Percentiles rank a stretch among this genome's conserved stretches.
Evolutionary conservation across 441 rosid genomes (phyloP).

Genomic region (Syzygium syzygioides): DNA sequence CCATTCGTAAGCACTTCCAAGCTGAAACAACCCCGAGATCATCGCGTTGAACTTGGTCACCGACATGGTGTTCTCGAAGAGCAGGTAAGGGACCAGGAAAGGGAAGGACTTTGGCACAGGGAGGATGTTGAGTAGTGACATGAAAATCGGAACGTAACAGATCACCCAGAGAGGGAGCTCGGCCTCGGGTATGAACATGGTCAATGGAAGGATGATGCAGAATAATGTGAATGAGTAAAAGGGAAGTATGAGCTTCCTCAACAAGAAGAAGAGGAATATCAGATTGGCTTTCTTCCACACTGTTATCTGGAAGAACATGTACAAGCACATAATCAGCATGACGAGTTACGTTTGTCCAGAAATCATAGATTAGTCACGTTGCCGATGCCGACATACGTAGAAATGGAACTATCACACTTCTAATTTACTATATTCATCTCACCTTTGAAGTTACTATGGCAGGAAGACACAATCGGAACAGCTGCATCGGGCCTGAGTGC

Average conservation of each 20-base stretch:
- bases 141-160: conserved; percentile 72
- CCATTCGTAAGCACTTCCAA: conserved; percentile 94
- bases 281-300: conserved; percentile 66
- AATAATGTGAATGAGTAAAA: conserved; percentile 92
- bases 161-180: conserved; percentile 87
- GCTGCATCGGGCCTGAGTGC: conserved; percentile 99
- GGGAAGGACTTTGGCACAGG: conserved; percentile 84
- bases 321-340: not conserved
- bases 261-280: conserved; percentile 80
- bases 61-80: conserved; percentile 94
- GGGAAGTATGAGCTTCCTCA: conserved; percentile 84
- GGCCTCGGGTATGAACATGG: conserved; percentile 92
- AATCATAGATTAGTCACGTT: not conserved
- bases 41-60: conserved; percentile 95
- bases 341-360: not conserved
- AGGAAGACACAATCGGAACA: conserved; percentile 81
- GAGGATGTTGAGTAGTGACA: conserved; percentile 80
- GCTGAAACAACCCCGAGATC: conserved; percentile 92
- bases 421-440: not conserved
- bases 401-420: not conserved
- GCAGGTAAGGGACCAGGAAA: conserved; percentile 83
- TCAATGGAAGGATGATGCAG: conserved; percentile 85
- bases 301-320: conserved; percentile 45
- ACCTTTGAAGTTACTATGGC: conserved; percentile 78
- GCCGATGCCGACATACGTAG: not conserved